A percentile compares a stretch with the other conserved stretches of the same genome.
These are phyloP conservation scores for Teratosphaeria epicoccoides DNA, from an alignment of 2,329 filamentous ascomycete species.

Conservation along the genomic window DNA sequence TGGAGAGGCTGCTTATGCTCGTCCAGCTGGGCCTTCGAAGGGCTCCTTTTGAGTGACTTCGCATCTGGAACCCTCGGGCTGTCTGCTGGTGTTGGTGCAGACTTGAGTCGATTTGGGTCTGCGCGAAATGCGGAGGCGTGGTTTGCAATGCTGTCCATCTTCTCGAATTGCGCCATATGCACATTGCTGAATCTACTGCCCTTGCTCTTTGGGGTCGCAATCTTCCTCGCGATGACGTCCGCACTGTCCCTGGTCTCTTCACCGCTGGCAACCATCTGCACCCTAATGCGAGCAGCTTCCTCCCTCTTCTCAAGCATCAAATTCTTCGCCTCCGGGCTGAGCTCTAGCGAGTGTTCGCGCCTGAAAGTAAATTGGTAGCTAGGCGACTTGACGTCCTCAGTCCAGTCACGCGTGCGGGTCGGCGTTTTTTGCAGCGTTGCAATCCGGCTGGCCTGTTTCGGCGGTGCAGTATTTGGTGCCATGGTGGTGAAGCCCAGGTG, in stretches of 20 bases:
- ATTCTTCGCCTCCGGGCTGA: conserved; percentile 52
- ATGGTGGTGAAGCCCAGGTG: conserved; percentile 75
- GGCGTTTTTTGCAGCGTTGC: conserved; percentile 49
- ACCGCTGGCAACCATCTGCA: conserved; percentile 52
- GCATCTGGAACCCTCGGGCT: conserved; percentile 10
- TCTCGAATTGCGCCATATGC: conserved; percentile 83
- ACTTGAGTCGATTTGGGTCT: background rate
- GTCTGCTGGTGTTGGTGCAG: background rate
- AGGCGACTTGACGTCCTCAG: conserved; percentile 38
- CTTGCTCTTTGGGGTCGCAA: conserved; percentile 71
- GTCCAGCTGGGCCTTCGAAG: conserved; percentile 54
- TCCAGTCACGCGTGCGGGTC: conserved; percentile 31
- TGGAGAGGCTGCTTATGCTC: conserved; percentile 30
- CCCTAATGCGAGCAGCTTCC: conserved; percentile 61
- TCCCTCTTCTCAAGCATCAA: conserved; percentile 58
- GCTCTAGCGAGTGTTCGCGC: conserved; percentile 42
- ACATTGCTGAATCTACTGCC: conserved; percentile 69
- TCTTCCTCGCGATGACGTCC: conserved; percentile 47
- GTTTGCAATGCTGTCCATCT: conserved; percentile 91
- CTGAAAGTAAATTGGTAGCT: conserved; percentile 57
- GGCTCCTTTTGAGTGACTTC: conserved; percentile 43
- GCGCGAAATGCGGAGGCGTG: conserved; percentile 69
- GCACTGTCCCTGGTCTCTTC: conserved; percentile 34
- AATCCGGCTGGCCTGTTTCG: conserved; percentile 31
- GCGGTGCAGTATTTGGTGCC: conserved; percentile 43